These are phyloP conservation scores for Agroathelia rolfsii DNA, from an alignment of 1,284 basidiomycete genomes.

Conservation along the genomic window DNA sequence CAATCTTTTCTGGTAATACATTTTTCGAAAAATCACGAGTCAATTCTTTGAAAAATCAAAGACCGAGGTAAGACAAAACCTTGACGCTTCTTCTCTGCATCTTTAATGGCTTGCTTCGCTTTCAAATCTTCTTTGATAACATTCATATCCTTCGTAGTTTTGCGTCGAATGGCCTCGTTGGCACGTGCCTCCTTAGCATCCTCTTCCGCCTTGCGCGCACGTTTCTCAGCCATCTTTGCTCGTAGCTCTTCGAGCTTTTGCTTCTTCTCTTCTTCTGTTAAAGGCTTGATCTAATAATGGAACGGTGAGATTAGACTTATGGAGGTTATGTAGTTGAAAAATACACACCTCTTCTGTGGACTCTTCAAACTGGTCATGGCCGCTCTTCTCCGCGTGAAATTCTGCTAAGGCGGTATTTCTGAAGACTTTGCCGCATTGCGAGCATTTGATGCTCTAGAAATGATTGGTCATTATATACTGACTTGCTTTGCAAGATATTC, in stretches of 20 bases:
- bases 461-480: too few relatives aligned
- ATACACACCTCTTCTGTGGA: constrained; percentile 78
- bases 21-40: too few relatives aligned
- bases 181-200: constrained; percentile 65
- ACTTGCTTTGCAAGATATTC: too few relatives aligned
- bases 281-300: constrained; percentile 67
- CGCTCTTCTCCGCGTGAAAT: constrained; percentile 92
- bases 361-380: constrained; percentile 92
- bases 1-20: constrained; percentile 85
- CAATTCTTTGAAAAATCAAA: background rate
- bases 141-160: constrained; percentile 74
- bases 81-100: constrained; percentile 68
- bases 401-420: constrained; percentile 83
- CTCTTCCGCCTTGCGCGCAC: constrained; percentile 55
- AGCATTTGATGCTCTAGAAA: constrained; percentile 68
- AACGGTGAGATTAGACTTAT: constrained; percentile 2
- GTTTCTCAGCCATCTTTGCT: constrained; percentile 71
- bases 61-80: too few relatives aligned
- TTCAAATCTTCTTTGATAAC: constrained; percentile 71
- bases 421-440: constrained; percentile 79
- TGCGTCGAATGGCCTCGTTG: constrained; percentile 76
- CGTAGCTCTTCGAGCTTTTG: constrained; percentile 72
- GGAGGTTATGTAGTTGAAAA: background rate
- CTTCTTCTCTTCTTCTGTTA: constrained; percentile 93
- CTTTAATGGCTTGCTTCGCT: constrained; percentile 71